Percentiles rank a stretch among this genome's conserved stretches.
Conservation (phyloP, 2,329 filamentous ascomycete genomes). For the Aspergillus fischeri region DNA sequence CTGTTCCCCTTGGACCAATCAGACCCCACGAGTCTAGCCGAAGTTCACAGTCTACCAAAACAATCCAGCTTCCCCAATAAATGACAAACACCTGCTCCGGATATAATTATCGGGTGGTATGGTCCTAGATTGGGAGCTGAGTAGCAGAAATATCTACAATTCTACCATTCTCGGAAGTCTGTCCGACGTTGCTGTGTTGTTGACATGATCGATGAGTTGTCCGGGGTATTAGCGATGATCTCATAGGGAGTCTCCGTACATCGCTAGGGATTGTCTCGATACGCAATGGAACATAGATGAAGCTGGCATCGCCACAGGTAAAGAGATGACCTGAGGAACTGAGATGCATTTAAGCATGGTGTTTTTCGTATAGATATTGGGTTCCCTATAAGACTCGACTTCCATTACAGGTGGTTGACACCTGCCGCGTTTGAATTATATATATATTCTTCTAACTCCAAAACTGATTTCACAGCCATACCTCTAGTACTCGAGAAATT, state of each 20-base stretch:
- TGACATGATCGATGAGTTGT: not conserved
- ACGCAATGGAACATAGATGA: not conserved
- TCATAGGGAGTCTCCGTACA: not conserved
- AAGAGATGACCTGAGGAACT: not conserved
- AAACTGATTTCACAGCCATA: not conserved
- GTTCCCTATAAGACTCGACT: not conserved
- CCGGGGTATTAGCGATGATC: not conserved
- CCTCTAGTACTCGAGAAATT: not conserved
- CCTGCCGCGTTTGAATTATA: not conserved
- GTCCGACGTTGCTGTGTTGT: not conserved
- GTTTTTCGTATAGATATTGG: not conserved
- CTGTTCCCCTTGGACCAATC: slow-evolving; percentile 28
- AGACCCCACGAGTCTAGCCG: slow-evolving; percentile 22
- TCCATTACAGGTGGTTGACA: not conserved
- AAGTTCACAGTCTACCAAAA: slow-evolving; percentile 2
- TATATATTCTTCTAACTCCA: not conserved
- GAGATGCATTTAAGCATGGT: not conserved
- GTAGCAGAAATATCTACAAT: not conserved
- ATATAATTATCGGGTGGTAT: not conserved
- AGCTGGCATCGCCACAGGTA: not conserved
- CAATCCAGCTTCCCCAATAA: not conserved
- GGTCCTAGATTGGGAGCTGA: not conserved
- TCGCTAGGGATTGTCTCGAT: not conserved
- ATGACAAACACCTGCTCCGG: not conserved
- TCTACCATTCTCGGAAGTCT: not conserved